phyloP scores from a whole-genome alignment of 2,329 filamentous ascomycete genomes.

The Talaromyces islandicus region DNA sequence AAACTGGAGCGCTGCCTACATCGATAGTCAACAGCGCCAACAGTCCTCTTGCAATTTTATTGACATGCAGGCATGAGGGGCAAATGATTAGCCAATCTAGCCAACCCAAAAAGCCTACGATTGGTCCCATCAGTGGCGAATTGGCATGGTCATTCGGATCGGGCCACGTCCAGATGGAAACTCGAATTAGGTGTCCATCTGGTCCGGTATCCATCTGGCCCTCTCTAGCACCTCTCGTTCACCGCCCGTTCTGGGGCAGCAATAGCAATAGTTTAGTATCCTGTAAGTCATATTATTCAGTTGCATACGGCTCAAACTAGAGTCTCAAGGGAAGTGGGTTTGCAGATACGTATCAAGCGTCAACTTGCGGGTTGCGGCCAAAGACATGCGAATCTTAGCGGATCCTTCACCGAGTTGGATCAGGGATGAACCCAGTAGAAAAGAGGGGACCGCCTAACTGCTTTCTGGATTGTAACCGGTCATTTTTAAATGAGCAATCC shows the following conservation, averaged over 20 bases:
- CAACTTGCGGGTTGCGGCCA: not conserved
- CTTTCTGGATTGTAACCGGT: not conserved
- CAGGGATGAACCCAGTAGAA: conserved; percentile 11
- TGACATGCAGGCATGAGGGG: not conserved
- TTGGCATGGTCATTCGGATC: not conserved
- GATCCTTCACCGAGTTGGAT: not conserved
- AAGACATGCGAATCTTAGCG: not conserved
- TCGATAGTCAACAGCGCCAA: not conserved
- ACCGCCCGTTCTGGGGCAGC: not conserved
- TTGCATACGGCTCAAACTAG: not conserved
- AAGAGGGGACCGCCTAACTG: not conserved
- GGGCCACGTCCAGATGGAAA: not conserved
- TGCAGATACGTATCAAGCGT: not conserved
- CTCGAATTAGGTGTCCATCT: not conserved
- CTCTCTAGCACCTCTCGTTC: not conserved
- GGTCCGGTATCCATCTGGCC: not conserved
- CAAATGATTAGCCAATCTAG: not conserved
- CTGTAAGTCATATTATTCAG: not conserved
- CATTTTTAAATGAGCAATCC: not conserved
- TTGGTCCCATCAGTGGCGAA: not conserved
- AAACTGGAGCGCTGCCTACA: not conserved
- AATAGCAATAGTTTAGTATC: not conserved
- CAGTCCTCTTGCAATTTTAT: not conserved
- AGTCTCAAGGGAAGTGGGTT: not conserved
- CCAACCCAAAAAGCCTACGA: not conserved